Conservation (phyloP, 768 basidiomycete species). For the Tricholoma terreum region DNA sequence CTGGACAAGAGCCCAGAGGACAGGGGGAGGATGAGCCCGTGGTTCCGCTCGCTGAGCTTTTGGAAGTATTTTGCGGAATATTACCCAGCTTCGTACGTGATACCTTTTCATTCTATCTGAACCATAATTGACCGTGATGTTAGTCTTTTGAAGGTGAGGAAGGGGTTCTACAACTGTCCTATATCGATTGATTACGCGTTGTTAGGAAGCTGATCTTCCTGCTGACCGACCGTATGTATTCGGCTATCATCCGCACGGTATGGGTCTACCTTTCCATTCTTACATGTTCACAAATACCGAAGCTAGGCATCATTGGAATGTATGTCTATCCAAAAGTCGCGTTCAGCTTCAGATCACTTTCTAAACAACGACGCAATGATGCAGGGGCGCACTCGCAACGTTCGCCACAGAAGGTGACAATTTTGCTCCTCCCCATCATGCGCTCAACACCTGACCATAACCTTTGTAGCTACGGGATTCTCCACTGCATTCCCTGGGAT, state of each 20-base stretch:
- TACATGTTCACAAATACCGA: constrained; percentile 7
- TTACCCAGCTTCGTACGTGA: constrained; percentile 82
- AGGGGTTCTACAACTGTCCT: neutral
- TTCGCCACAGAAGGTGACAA: constrained; percentile 86
- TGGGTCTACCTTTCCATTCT: constrained; percentile 16
- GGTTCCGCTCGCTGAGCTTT: constrained; percentile 66
- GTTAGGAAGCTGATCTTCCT: constrained; percentile 85
- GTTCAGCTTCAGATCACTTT: neutral
- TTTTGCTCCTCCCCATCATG: constrained; percentile 2
- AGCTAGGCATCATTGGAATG: constrained; percentile 94
- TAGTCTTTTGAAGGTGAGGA: neutral
- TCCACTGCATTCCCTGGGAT: constrained; percentile 89
- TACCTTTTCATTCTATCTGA: neutral
- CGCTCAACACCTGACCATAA: neutral
- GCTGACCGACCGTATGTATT: constrained; percentile 93
- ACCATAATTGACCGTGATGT: constrained; percentile 1
- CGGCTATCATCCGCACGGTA: constrained; percentile 97
- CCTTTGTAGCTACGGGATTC: constrained; percentile 75
- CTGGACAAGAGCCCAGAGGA: constrained; percentile 75
- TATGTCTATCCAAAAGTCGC: constrained; percentile 37
- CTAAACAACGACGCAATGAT: neutral
- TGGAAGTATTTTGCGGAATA: constrained; percentile 94
- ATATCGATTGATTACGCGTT: constrained; percentile 10
- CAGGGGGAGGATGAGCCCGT: constrained; percentile 67
- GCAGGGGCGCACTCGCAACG: constrained; percentile 91